Percentiles rank a stretch among this genome's conserved stretches.
Conservation (phyloP, 495 filamentous ascomycete species). For the Hypomontagnella submonticulosa region DNA sequence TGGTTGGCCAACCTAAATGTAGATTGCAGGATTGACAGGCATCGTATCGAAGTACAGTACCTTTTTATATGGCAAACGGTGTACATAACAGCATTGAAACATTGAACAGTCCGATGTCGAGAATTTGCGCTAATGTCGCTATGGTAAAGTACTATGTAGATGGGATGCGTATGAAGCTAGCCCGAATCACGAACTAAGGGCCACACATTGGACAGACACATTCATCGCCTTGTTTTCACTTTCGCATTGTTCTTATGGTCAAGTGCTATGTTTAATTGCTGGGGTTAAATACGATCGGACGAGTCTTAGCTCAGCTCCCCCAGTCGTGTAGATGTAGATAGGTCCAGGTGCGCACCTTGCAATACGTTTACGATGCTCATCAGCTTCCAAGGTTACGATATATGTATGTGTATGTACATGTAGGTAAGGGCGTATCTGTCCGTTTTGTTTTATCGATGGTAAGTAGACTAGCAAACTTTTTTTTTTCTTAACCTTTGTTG, state of each 20-base stretch:
- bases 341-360: neutral
- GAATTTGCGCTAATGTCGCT: neutral
- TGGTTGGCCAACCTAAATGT: slow-evolving; percentile 35
- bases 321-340: neutral
- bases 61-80: slow-evolving; percentile 1
- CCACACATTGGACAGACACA: too few species aligned
- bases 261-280: too few species aligned
- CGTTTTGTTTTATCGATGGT: slow-evolving; percentile 12
- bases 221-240: too few species aligned
- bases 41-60: slow-evolving; percentile 18
- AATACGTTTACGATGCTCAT: neutral
- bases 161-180: too few species aligned
- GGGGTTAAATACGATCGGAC: neutral
- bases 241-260: too few species aligned
- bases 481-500: slow-evolving; percentile 10
- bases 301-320: slow-evolving; percentile 1
- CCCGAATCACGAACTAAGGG: too few species aligned
- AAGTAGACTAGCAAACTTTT: slow-evolving; percentile 43
- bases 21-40: slow-evolving; percentile 44
- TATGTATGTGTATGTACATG: slow-evolving; percentile 1
- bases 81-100: neutral
- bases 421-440: slow-evolving; percentile 15
- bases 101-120: too few species aligned
- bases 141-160: neutral
- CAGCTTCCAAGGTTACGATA: too few species aligned